These are phyloP conservation scores for Arctium minus DNA, from an alignment of 129 eudicot species.

Conservation along the genomic window DNA sequence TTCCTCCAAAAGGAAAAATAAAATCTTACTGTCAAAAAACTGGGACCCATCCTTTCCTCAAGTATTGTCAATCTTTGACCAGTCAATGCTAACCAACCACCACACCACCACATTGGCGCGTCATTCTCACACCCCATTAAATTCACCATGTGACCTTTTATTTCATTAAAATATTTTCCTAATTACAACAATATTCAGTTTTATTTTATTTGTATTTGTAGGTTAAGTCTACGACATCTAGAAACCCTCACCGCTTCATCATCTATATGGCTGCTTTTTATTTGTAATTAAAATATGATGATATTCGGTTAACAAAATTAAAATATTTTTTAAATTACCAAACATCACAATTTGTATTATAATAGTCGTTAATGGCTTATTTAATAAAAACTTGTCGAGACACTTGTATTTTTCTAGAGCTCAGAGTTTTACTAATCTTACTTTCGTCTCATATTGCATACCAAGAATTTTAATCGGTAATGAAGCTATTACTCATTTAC, in stretches of 20 bases:
- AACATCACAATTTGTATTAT: too few relatives aligned
- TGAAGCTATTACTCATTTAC: too few relatives aligned
- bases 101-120: conserved; percentile 18
- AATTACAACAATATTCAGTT: background rate
- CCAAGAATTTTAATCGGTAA: too few relatives aligned
- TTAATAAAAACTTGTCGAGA: too few relatives aligned
- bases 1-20: conserved; percentile 1
- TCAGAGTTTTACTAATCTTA: too few relatives aligned
- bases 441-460: too few relatives aligned
- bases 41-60: background rate
- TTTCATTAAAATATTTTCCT: background rate
- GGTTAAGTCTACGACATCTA: background rate
- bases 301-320: background rate
- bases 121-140: conserved; percentile 9
- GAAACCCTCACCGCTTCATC: background rate
- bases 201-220: too few relatives aligned
- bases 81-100: conserved; percentile 11
- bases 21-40: background rate
- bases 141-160: background rate
- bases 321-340: too few relatives aligned
- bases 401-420: too few relatives aligned
- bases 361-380: too few relatives aligned
- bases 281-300: background rate
- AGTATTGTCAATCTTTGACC: conserved; percentile 19
- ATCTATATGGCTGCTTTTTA: background rate